Evolutionary conservation across 139 green algal species (phyloP).

Genomic region (Chlorella sp.): DNA sequence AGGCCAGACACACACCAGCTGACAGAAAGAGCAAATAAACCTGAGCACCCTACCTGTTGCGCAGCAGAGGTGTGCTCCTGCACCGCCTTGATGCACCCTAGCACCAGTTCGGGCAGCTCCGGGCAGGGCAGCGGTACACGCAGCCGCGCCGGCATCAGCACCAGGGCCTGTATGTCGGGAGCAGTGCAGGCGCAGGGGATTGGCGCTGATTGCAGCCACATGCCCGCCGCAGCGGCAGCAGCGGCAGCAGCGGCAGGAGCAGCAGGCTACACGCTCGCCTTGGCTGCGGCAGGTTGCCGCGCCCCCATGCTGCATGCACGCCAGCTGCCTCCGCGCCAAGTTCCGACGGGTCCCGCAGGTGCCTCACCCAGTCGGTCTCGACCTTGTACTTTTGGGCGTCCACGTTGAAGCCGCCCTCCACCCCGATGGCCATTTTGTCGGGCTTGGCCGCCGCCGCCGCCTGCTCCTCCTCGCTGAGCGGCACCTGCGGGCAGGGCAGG

Average conservation of each 20-base stretch:
- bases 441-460: constrained; percentile 31
- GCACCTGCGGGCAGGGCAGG: constrained; percentile 49
- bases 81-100: constrained; percentile 68
- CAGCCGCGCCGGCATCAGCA: constrained; percentile 50
- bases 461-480: constrained; percentile 59
- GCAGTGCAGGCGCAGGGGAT: neutral
- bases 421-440: constrained; percentile 71
- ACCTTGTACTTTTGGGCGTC: constrained; percentile 23
- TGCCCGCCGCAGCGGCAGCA: neutral
- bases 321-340: no score
- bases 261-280: no score
- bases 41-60: constrained; percentile 42
- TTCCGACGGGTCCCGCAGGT: no score
- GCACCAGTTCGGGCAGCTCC: constrained; percentile 82
- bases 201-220: neutral
- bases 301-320: no score
- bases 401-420: constrained; percentile 66
- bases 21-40: no score
- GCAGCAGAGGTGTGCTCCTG: constrained; percentile 79
- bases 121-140: constrained; percentile 73
- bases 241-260: neutral
- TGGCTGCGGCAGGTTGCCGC: no score
- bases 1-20: no score
- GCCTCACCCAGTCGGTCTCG: constrained; percentile 44
- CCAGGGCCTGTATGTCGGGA: constrained; percentile 21